phyloP scores from a whole-genome alignment of 176 grass and related monocot species.

The Oryza coarctata region DNA sequence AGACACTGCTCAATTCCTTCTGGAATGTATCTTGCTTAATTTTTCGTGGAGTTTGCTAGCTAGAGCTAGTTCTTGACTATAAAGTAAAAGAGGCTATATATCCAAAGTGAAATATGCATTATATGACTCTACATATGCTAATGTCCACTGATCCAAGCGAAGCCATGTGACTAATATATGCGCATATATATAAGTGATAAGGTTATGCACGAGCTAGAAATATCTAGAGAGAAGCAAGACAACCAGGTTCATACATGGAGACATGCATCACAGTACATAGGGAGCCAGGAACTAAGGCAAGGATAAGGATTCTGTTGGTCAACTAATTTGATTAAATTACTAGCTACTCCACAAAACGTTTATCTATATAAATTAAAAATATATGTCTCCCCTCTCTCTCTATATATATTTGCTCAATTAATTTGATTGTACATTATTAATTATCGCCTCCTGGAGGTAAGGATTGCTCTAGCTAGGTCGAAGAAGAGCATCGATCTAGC shows the following conservation, averaged over 20 bases:
- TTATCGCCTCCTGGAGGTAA: background rate
- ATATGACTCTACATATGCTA: background rate
- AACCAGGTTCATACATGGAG: background rate
- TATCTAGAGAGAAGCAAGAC: background rate
- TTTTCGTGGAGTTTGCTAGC: background rate
- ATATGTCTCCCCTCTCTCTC: too few relatives aligned
- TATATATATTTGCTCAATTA: background rate
- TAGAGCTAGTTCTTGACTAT: background rate
- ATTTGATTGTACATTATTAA: background rate
- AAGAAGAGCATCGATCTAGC: background rate
- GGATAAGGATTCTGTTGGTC: constrained; percentile 32
- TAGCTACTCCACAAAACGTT: background rate
- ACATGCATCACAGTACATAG: background rate
- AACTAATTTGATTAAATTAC: too few relatives aligned
- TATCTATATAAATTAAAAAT: too few relatives aligned
- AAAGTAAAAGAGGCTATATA: background rate
- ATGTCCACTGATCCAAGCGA: background rate
- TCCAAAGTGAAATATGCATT: background rate
- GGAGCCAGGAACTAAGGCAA: background rate
- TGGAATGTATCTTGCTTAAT: background rate
- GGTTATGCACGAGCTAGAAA: background rate
- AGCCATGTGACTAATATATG: background rate
- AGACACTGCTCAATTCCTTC: background rate
- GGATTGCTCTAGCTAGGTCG: background rate
- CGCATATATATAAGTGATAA: background rate